Percentiles rank a stretch among this genome's conserved stretches.
phyloP scores from a whole-genome alignment of 2,329 filamentous ascomycete species.

The Calonectria naviculata region DNA sequence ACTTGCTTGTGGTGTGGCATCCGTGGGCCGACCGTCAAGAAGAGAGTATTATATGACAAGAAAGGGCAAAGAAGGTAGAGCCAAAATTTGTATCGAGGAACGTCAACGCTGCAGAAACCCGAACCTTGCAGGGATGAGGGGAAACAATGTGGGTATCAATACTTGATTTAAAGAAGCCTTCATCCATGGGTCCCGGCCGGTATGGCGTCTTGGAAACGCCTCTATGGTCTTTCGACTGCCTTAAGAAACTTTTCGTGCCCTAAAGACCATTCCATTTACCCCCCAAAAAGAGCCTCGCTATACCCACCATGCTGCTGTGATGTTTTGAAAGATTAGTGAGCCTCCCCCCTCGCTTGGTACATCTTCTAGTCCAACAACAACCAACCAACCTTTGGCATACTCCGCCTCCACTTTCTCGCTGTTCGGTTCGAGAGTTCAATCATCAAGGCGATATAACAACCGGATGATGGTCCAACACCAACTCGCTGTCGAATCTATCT shows the following conservation, averaged over 20 bases:
- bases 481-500: slow-evolving; percentile 62
- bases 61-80: neutral
- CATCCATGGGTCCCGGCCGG: slow-evolving; percentile 25
- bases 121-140: neutral
- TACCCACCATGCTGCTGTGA: slow-evolving; percentile 9
- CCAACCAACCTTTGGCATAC: slow-evolving; percentile 10
- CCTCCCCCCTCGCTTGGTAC: slow-evolving; percentile 11
- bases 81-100: neutral
- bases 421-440: slow-evolving; percentile 17
- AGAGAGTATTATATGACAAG: neutral
- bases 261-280: neutral
- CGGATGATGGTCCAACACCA: slow-evolving; percentile 67
- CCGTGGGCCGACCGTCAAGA: slow-evolving; percentile 14
- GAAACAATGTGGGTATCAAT: slow-evolving; percentile 28
- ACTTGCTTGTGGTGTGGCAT: slow-evolving; percentile 55
- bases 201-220: slow-evolving; percentile 28
- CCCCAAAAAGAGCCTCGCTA: neutral
- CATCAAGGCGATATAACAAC: slow-evolving; percentile 55
- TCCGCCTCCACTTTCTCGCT: neutral
- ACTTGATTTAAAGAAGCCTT: slow-evolving; percentile 23
- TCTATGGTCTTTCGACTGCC: slow-evolving; percentile 28
- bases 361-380: neutral
- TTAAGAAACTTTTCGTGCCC: slow-evolving; percentile 6
- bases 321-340: slow-evolving; percentile 18
- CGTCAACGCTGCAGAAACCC: neutral